phyloP scores from a whole-genome alignment of 192 early-diverging fungal species.

The Borealophlyctis nickersoniae region DNA sequence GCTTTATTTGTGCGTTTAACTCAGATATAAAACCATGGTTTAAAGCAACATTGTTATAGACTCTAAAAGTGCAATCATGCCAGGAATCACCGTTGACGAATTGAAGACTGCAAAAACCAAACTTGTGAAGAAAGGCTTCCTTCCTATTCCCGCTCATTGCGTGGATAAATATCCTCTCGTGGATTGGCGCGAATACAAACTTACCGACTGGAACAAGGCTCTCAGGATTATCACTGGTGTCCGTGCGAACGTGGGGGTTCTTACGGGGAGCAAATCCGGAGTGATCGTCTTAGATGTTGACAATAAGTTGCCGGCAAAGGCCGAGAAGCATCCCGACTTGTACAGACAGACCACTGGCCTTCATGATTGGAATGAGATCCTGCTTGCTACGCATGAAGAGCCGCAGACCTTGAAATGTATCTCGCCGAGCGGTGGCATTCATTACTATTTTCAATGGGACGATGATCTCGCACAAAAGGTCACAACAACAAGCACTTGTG shows the following conservation, averaged over 20 bases:
- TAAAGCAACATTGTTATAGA: no score
- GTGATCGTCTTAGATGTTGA: constrained; percentile 14
- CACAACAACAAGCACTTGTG: constrained; percentile 9
- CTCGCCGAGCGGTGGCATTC: constrained; percentile 13
- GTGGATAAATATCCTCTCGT: constrained; percentile 1
- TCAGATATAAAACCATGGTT: no score
- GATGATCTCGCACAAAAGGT: constrained; percentile 1
- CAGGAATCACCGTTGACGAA: constrained; percentile 6
- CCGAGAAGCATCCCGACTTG: no score
- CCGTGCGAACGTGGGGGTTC: constrained; percentile 8
- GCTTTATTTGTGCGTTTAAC: no score
- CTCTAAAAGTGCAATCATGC: no score
- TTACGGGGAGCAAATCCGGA: constrained; percentile 2
- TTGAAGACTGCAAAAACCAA: constrained; percentile 13
- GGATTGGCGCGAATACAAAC: constrained; percentile 9
- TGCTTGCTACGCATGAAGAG: not conserved
- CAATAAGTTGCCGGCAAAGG: constrained; percentile 4
- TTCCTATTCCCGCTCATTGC: constrained; percentile 13
- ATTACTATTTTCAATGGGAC: constrained; percentile 18
- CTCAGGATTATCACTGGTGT: not conserved
- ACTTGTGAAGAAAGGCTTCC: constrained; percentile 12
- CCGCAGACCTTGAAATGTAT: constrained; percentile 12
- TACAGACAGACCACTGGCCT: constrained; percentile 1
- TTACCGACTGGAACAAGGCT: constrained; percentile 12
- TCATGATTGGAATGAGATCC: constrained; percentile 14